Evolutionary conservation across 176 grass and related monocot genomes (phyloP), one percentile per base, ranked within the genome.

Genomic region (Paspalum notatum): DNA sequence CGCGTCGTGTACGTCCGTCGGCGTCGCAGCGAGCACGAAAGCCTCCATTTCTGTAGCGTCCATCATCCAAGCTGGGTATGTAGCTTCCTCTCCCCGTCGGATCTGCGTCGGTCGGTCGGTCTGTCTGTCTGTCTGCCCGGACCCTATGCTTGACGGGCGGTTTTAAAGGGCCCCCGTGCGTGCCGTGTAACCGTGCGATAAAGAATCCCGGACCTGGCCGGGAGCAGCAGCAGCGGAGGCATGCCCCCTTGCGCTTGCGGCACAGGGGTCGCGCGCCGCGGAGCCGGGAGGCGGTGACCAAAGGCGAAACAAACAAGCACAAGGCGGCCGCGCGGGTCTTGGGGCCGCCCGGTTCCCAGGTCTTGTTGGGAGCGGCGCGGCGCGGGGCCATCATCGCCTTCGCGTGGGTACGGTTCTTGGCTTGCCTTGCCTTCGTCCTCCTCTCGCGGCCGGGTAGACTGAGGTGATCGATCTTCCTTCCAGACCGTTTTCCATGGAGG

Each of bases 101-200:
- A n/a, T n/a, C n/a, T n/a, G n/a, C n/a, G n/a, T n/a, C n/a, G n/a
- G n/a, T n/a, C n/a, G n/a, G n/a, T n/a, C n/a, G n/a, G n/a, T 43
- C 68, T 70, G 6, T 14, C 74, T 71, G 21, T 25, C 65, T 32
- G 43, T 17, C 9, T 15, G n/a, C 55, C 49, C 51, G 40, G 32
- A 1, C 32, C 32, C 32, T n/a, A n/a, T n/a, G n/a, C n/a, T n/a
- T 3, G 66, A 24, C 66, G 43, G 66, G 9, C 66, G 53, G 67
- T 66, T 78, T 88, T 78, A 77, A 85, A 87, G 60, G 52, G 63
- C 43, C 8, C 42, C n/a, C n/a, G n/a, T n/a, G n/a, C 5, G 57
- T 26, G 43, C 44, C 42, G 74, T 1, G 7, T n/a, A n/a, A n/a
- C n/a, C n/a, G n/a, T 20, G 9, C 3, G 32, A 32, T 32, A 32